Base-by-base conservation (phyloP, 2,329 filamentous ascomycete species). In the Aspergillus uvarum region DNA sequence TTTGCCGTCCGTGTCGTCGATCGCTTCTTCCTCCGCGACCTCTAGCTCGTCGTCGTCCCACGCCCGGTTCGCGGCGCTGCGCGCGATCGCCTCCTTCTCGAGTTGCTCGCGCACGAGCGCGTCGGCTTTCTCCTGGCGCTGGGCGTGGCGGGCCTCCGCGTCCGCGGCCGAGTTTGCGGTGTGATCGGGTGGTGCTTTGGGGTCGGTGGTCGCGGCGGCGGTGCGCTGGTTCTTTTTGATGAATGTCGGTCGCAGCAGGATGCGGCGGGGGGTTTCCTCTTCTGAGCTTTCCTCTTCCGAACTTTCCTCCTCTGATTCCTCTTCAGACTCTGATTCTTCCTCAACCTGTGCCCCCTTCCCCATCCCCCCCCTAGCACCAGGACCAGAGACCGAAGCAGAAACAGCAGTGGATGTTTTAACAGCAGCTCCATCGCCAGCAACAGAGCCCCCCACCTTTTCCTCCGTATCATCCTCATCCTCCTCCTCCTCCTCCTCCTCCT, bases 81-180 rank as follows among this genome's bases (percentile, higher is more conserved):
- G 86, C 22, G 90, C 91, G 4, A 89, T 89, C 0, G 90, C 85
- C 68, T 94, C 89, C 66, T 90, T 91, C 69, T 90, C 88, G 48
- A 98, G 87, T 72, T 98, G 92, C 67, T 93, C 91, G 72, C 96
- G 92, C 14, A 99, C 87, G 10, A 98, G 80, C 59, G 85, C 87
- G 73, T 96, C 89, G 12, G 89, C 86, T 60, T 89, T 86, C 44
- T 89, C 88, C 72, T 89, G 87, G 63, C 85, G 87, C 38, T 86
- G 84, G 1, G 82, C 75, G 38, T 67, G 71, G 4, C 70, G 71
- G 11, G 64, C 65, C 54, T 76, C 75, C 5, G 68, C 62, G 63
- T 84, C 82, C 1, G 77, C 81, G 24, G 77, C 78, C 6, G 67
- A 63, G 32, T 77, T 71, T 2, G 71, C 71, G 5, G 62, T 63